Conservation (phyloP, 2,329 filamentous ascomycete species). For the Trichoderma citrinoviride region DNA sequence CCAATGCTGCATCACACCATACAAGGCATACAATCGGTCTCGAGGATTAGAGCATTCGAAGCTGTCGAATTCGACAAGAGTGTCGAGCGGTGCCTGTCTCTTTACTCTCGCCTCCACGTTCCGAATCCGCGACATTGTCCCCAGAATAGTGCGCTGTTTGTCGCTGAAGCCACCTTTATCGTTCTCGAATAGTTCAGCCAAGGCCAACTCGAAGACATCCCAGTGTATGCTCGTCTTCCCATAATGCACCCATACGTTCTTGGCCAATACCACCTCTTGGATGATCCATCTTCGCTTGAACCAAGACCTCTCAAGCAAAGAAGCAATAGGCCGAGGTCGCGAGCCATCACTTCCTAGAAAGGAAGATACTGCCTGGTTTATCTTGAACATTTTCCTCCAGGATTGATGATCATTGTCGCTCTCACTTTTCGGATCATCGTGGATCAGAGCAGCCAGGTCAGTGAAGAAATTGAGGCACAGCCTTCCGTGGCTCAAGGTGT, state of each 20-base stretch:
- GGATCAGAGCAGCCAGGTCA: background rate
- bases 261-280: background rate
- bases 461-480: background rate
- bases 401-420: background rate
- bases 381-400: conserved; percentile 2
- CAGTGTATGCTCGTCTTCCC: background rate
- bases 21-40: conserved; percentile 3
- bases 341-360: background rate
- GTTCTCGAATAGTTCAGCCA: background rate
- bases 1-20: conserved; percentile 5
- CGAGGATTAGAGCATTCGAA: background rate
- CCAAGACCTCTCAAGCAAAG: background rate
- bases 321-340: background rate
- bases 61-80: conserved; percentile 1
- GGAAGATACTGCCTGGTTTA: background rate
- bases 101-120: background rate
- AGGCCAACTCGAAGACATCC: background rate
- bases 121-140: conserved; percentile 3
- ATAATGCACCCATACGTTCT: background rate
- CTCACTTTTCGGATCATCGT: background rate
- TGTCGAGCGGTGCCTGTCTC: background rate
- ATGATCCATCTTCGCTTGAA: conserved; percentile 1
- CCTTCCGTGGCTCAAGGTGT: background rate
- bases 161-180: background rate
- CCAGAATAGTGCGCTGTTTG: background rate